Base-by-base conservation (phyloP, 2,329 filamentous ascomycete species). In the Ophiostoma perfectum region DNA sequence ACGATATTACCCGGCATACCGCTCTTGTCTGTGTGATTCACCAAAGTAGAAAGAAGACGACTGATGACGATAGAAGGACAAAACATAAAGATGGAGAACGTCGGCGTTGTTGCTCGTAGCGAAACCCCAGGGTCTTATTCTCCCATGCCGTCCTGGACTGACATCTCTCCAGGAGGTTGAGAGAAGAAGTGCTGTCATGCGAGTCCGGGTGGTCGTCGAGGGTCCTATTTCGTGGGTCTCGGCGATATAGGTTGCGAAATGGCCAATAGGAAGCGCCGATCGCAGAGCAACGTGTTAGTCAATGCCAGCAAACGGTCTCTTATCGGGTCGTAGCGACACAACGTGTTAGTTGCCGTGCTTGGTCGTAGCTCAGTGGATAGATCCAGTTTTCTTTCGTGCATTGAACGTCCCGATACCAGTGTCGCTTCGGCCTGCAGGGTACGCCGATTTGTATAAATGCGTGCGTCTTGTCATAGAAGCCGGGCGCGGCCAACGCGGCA, bases 301-400 rank as follows among this genome's bases (percentile, higher is more conserved):
- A 55, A 55, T 55, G n/a, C 49, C 18, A 27, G 16, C 18, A 55
- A 27, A n/a, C 45, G 8, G 18, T 55, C 18, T 52, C 47, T 55
- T 55, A 55, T 55, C n/a, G n/a, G n/a, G n/a, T n/a, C 49, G 3
- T 18, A 55, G 12, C 18, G 49, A 36, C 49, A 27, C 49, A 55
- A 27, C n/a, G 18, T 55, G 49, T 55, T 27, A 55, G 49, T 55
- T 55, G 49, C 49, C 49, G 49, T 11, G 49, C 27, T 55, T 55
- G 49, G 49, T 27, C 18, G 18, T 27, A 27, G 49, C 18, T n/a
- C 27, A 8, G 49, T 18, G 49, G 49, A 55, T 27, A 55, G 3
- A 47, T 47, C 45, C 5, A 27, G 27, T 27, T 27, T 27, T 27
- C 27, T 27, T 27, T 27, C 27, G 27, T 27, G 27, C 27, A 27